Conservation (phyloP, 345 rosid species). For the Isatis tinctoria region DNA sequence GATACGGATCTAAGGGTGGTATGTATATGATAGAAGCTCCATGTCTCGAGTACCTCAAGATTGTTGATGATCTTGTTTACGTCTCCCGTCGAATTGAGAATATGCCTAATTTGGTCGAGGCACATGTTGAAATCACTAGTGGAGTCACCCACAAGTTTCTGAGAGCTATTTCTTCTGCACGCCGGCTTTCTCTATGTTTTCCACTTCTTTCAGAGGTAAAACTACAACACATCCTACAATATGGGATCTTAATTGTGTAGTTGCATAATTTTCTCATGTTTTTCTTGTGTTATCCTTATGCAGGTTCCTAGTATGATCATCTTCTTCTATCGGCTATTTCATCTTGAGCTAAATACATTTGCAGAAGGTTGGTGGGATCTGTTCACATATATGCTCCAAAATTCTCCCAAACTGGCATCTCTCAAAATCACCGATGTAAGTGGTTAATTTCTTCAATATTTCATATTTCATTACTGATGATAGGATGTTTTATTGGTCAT, state of each 20-base stretch:
- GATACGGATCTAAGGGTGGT: background rate
- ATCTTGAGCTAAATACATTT: background rate
- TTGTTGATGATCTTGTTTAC: background rate
- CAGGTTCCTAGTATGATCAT: background rate
- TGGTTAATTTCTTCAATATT: background rate
- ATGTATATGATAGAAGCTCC: background rate
- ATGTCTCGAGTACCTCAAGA: background rate
- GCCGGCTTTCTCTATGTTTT: background rate
- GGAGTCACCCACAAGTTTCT: background rate
- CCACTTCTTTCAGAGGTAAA: background rate
- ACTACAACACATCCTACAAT: background rate
- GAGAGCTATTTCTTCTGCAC: background rate
- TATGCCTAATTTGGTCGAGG: background rate
- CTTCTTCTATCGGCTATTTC: background rate
- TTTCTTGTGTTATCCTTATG: background rate
- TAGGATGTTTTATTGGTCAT: background rate
- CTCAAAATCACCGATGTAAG: conserved; percentile 3
- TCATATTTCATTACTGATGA: too few relatives aligned
- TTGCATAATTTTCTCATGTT: background rate
- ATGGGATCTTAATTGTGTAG: background rate
- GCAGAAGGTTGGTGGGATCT: conserved; percentile 12
- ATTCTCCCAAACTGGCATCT: background rate
- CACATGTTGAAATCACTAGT: conserved; percentile 1
- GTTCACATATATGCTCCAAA: conserved; percentile 4
- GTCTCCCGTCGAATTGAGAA: background rate